Conservation (phyloP, 768 basidiomycete genomes). For the Kwoniella pini region DNA sequence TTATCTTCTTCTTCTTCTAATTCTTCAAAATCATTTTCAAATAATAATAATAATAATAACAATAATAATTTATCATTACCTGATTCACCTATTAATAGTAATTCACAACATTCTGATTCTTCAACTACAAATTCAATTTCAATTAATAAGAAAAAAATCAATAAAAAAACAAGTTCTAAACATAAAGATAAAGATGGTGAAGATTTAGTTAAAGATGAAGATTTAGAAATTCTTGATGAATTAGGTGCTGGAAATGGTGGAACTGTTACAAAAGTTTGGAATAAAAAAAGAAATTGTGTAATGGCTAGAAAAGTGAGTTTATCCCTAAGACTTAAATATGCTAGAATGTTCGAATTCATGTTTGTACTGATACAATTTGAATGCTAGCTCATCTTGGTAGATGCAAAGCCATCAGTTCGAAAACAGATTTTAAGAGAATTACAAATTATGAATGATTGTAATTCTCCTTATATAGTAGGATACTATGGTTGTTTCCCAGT, state of each 20-base stretch:
- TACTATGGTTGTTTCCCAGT: conserved; percentile 96
- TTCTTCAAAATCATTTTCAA: conserved; percentile 27
- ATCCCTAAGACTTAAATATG: too few relatives aligned
- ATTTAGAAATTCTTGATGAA: conserved; percentile 85
- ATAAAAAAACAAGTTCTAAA: conserved; percentile 25
- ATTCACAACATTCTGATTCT: conserved; percentile 9
- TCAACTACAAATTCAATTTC: conserved; percentile 20
- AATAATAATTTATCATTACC: conserved; percentile 5
- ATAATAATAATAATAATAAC: too few relatives aligned
- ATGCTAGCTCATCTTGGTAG: conserved; percentile 52
- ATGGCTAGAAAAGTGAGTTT: conserved; percentile 94
- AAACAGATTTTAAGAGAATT: conserved; percentile 97
- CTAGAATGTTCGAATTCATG: neutral
- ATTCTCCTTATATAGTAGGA: conserved; percentile 88
- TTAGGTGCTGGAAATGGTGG: conserved; percentile 96
- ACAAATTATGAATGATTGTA: conserved; percentile 98
- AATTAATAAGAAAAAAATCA: conserved; percentile 24
- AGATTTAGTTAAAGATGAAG: conserved; percentile 75
- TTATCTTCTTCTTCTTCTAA: conserved; percentile 16
- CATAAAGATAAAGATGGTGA: conserved; percentile 71
- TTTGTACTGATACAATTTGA: neutral
- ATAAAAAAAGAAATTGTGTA: conserved; percentile 80
- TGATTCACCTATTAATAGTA: conserved; percentile 9
- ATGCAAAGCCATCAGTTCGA: conserved; percentile 79
- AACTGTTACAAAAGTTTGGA: conserved; percentile 94